Evolutionary conservation across 352 stramenopile species (phyloP).

Genomic region (Stramenopiles sp.): DNA sequence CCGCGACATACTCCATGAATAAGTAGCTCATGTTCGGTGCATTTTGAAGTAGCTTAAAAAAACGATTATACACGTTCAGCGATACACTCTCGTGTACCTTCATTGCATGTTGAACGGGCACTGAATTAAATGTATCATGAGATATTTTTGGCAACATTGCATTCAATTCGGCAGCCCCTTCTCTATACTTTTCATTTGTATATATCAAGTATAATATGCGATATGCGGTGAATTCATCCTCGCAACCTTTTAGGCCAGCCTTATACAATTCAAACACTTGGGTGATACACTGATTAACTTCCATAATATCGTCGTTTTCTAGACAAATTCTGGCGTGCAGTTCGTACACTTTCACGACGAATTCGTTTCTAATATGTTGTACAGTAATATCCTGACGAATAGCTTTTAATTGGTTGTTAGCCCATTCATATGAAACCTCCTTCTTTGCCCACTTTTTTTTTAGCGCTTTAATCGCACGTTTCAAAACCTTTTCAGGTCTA

Average conservation of each 20-base stretch:
- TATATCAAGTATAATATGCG: constrained; percentile 67
- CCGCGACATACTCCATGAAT: constrained; percentile 47
- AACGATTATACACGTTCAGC: constrained; percentile 59
- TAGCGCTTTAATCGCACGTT: constrained; percentile 56
- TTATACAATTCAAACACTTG: constrained; percentile 64
- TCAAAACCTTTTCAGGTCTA: constrained; percentile 69
- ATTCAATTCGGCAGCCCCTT: constrained; percentile 51
- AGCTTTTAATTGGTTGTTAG: constrained; percentile 95
- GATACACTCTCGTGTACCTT: constrained; percentile 48
- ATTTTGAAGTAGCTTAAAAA: constrained; percentile 59
- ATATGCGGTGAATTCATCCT: constrained; percentile 58
- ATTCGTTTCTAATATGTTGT: constrained; percentile 83
- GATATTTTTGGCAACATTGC: constrained; percentile 41
- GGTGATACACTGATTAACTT: constrained; percentile 84
- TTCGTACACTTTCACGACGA: constrained; percentile 93
- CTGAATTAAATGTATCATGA: constrained; percentile 32
- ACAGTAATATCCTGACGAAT: constrained; percentile 94
- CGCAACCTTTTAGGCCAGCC: constrained; percentile 41
- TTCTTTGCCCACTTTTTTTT: constrained; percentile 58
- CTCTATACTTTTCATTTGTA: constrained; percentile 53
- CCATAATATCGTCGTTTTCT: constrained; percentile 78
- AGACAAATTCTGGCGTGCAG: constrained; percentile 83
- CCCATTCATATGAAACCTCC: constrained; percentile 71
- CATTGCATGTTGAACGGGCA: constrained; percentile 43
- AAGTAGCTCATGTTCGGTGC: constrained; percentile 66